Base-by-base conservation (phyloP, 495 filamentous ascomycete species). In the Rhypophila decipiens region DNA sequence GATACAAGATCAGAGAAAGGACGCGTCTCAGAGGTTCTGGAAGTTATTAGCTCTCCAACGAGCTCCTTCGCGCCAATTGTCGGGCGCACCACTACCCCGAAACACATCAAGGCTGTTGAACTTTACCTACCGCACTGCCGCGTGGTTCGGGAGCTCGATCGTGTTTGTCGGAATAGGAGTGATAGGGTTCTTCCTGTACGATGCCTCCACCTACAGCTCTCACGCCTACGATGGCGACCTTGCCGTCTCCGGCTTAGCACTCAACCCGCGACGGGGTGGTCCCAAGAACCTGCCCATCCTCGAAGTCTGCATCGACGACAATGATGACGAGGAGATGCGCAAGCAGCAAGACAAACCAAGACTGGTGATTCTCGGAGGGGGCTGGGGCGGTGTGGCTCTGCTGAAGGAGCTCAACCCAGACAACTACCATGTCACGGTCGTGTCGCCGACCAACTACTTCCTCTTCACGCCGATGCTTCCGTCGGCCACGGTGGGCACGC, bases 401-500 rank as follows among this genome's bases (percentile, higher is more conserved):
- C 67, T 99, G 15, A 99, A 99, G 69, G 85, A 85, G 45, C 70
- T 99, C 47, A 84, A 90, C 39, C 85, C 90, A 2, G 88, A 87
- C 4, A 83, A 94, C 52, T 98, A 96, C 59, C 89, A 97, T 64
- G 81, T 97, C 55, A 96, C 90, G 11, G 87, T 97, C 29, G 83
- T 99, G 36, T 93, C 87, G 1, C 90, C 94, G 1, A 84, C 83
- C 23, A 97, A 97, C 55, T 94, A 97, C 68, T 99, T 99, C 69
- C 66, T 97, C 31, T 99, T 97, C 64, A 97, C 94, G 2, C 94
- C 94, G 2, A 96, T 99, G 87, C 73, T 99, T 18, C 94, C 94
- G 2, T 91, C 87, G 18, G 94, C 91, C 7, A 99, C 94, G 0
- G 94, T 99, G 21, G 94, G 94, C 1, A 99, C 94, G 0, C 67